A percentile compares a stretch with the other conserved stretches of the same genome.
phyloP scores from a whole-genome alignment of 2,329 filamentous ascomycete species.

The Aureobasidium sp. region DNA sequence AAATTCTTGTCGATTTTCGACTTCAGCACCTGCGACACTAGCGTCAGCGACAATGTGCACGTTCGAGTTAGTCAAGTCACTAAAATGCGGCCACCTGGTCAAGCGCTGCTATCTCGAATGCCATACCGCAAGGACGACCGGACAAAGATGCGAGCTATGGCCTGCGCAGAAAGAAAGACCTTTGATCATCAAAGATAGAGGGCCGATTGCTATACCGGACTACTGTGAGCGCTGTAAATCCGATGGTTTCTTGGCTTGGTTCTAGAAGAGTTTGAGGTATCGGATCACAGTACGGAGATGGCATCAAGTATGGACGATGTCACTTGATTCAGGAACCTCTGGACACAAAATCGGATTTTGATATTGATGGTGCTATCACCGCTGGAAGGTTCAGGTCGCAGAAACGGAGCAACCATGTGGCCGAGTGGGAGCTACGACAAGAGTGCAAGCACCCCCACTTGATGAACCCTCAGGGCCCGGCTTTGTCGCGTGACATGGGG shows the following conservation, averaged over 20 bases:
- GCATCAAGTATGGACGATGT: not conserved
- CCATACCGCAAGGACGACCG: not conserved
- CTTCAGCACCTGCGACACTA: not conserved
- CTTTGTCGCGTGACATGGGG: not conserved
- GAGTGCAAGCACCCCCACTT: not conserved
- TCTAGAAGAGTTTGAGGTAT: not conserved
- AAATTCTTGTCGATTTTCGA: not conserved
- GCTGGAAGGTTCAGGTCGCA: no score
- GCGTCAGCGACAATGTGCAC: not conserved
- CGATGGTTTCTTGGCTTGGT: slow-evolving; percentile 11
- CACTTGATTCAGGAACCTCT: not conserved
- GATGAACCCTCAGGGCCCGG: not conserved
- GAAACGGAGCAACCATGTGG: not conserved
- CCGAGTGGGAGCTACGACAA: not conserved
- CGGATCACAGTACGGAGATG: no score
- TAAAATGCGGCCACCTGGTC: not conserved
- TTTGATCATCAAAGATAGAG: not conserved
- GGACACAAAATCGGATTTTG: not conserved
- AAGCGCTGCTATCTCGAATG: slow-evolving; percentile 10
- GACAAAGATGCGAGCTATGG: not conserved
- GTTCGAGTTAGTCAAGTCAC: not conserved
- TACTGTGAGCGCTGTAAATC: slow-evolving; percentile 3
- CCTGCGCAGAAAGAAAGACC: slow-evolving; percentile 5
- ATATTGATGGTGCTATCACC: not conserved
- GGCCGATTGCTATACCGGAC: not conserved